Base-by-base conservation (phyloP, 176 grass and related monocot species). In the Pontederia paniculata region DNA sequence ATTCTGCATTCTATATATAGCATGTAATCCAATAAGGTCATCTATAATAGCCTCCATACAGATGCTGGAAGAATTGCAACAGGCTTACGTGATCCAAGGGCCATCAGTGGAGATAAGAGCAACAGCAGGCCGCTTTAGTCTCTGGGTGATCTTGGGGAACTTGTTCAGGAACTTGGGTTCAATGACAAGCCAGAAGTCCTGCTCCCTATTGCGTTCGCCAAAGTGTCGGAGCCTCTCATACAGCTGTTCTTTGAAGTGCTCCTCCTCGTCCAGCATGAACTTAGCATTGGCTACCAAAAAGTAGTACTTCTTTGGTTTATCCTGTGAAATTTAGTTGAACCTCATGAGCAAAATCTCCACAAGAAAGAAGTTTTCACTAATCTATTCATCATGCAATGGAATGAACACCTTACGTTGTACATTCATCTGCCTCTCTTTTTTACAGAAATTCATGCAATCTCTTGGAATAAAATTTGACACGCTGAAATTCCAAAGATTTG, bases 261-360 rank as follows among this genome's bases (percentile, higher is more conserved):
- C 93, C 78, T 98, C 87, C 44, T 93, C 94, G 57, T 98, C 94
- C 50, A 98, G 74, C 94, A 93, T 91, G 75, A 98, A 98, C 57
- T 91, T 98, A 10, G 83, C 87, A 66, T 98, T 98, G 14, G 93
- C 93, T 68, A 91, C 93, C 48, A 88, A 9, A 72, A 98, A 98
- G 80, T 87, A 45, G 71, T 89, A 96, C 48, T 41, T 86, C 63
- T 51, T 80, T 41, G 78, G 60, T 51, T 83, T 80, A 70, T 71
- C 77, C 82, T 83, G 28, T 37, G 28, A 68, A 69, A 55, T 67
- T 53, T 31, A 71, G 21, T 8, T 12, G 31, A 37, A 2, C 14
- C 5, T 12, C 2, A 62, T 21, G n/a, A 62, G 28, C 28, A 47
- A 20, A 12, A 44, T 41, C 17, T 4, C 12, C 17, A 18, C 5